A percentile compares a stretch with the other conserved stretches of the same genome.
Evolutionary conservation across 2,329 filamentous ascomycete genomes (phyloP).

Genomic region (Calonectria pseudoreteaudii): DNA sequence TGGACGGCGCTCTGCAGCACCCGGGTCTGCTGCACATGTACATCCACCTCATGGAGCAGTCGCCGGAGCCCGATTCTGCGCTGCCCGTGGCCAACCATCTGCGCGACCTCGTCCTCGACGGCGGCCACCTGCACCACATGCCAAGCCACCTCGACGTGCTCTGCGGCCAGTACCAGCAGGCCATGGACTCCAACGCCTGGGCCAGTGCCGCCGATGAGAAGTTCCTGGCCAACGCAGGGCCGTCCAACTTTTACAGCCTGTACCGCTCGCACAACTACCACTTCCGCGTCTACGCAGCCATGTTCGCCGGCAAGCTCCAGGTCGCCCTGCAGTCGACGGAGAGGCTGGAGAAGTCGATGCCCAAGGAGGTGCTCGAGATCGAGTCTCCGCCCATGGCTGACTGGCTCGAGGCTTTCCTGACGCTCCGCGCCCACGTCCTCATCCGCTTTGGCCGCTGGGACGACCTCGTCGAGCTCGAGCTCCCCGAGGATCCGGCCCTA

Average conservation of each 20-base stretch:
- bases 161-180: constrained; percentile 76
- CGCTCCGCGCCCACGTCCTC: constrained; percentile 76
- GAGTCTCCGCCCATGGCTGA: constrained; percentile 80
- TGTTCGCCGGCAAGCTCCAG: constrained; percentile 77
- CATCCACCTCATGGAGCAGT: constrained; percentile 84
- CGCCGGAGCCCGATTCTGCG: constrained; percentile 70
- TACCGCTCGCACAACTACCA: constrained; percentile 82
- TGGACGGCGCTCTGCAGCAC: constrained; percentile 63
- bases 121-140: constrained; percentile 81
- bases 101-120: constrained; percentile 74
- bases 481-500: constrained; percentile 69
- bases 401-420: constrained; percentile 78
- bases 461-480: constrained; percentile 67
- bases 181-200: constrained; percentile 73
- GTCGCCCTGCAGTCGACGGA: constrained; percentile 71
- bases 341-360: constrained; percentile 70
- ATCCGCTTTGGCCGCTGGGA: constrained; percentile 81
- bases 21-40: constrained; percentile 80
- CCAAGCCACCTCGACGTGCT: constrained; percentile 78
- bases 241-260: constrained; percentile 79
- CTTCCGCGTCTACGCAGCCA: constrained; percentile 80
- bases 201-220: constrained; percentile 76
- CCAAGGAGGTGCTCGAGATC: constrained; percentile 72
- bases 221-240: constrained; percentile 69
- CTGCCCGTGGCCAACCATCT: constrained; percentile 71